A percentile compares a stretch with the other conserved stretches of the same genome.
These are phyloP conservation scores for Cercospora zeae-maydis DNA, from an alignment of 2,329 filamentous ascomycete species.

Conservation along the genomic window DNA sequence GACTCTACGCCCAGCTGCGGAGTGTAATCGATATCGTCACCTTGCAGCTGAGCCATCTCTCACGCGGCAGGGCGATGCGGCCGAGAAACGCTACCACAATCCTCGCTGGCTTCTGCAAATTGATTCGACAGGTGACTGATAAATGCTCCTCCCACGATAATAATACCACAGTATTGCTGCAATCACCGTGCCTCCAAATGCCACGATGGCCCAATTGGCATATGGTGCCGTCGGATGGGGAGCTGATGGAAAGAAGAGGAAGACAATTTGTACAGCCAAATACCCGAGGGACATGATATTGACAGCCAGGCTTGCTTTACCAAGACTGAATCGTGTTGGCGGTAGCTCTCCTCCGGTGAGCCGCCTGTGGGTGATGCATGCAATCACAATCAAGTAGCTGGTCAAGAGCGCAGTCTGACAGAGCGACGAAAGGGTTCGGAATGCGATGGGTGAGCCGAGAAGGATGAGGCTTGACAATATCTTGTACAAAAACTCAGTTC, in stretches of 20 bases:
- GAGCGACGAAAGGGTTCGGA: conserved; percentile 25
- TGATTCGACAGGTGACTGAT: conserved; percentile 24
- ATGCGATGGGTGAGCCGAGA: conserved; percentile 16
- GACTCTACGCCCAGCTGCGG: too few species aligned
- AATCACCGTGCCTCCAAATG: conserved; percentile 25
- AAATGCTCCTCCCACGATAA: conserved; percentile 25
- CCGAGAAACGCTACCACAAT: not conserved
- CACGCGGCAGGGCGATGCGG: too few species aligned
- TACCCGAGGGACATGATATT: conserved; percentile 29
- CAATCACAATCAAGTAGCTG: conserved; percentile 38
- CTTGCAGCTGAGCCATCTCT: too few species aligned
- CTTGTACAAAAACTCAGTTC: not conserved
- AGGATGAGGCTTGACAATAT: conserved; percentile 30
- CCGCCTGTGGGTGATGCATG: conserved; percentile 28
- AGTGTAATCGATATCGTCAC: too few species aligned
- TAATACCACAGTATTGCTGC: conserved; percentile 25
- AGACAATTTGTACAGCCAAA: conserved; percentile 23
- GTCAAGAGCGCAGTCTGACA: conserved; percentile 34
- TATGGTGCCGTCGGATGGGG: conserved; percentile 18
- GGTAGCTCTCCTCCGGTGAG: conserved; percentile 26
- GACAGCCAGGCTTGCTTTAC: conserved; percentile 26
- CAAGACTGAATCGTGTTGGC: conserved; percentile 27
- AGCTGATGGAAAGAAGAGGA: conserved; percentile 25
- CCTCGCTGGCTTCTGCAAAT: not conserved
- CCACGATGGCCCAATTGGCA: conserved; percentile 29